Percentiles rank a stretch among this genome's conserved stretches.
Conservation (phyloP, 1,139 yeast species). For the Suhomyces wounanorum region DNA sequence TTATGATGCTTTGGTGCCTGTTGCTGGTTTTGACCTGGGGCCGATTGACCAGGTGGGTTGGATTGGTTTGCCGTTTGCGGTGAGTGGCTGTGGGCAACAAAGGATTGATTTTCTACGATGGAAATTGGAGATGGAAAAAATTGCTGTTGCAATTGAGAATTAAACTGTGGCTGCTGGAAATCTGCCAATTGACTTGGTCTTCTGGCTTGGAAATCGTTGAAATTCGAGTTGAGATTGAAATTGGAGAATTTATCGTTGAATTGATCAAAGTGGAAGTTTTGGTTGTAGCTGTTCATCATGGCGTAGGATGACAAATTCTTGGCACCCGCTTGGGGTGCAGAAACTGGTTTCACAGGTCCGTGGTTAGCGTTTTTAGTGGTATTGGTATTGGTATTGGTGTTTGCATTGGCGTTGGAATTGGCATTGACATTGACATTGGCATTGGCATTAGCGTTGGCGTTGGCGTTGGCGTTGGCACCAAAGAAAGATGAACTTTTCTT, state of each 20-base stretch:
- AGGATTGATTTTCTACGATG: slow-evolving; percentile 13
- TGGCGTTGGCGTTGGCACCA: slow-evolving; percentile 5
- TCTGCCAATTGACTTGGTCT: slow-evolving; percentile 50
- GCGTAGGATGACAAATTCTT: slow-evolving; percentile 20
- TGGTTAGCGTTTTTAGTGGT: not conserved
- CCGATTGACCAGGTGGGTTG: not conserved
- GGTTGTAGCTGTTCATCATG: slow-evolving; percentile 19
- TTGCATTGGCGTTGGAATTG: slow-evolving; percentile 2
- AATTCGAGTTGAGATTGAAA: slow-evolving; percentile 37
- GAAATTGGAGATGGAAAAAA: slow-evolving; percentile 12
- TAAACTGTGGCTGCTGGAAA: slow-evolving; percentile 21
- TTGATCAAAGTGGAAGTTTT: slow-evolving; percentile 27
- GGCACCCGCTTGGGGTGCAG: slow-evolving; percentile 10
- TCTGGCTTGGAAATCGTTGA: slow-evolving; percentile 45
- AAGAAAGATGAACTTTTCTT: slow-evolving; percentile 16
- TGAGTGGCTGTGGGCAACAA: slow-evolving; percentile 2
- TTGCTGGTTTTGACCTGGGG: slow-evolving; percentile 3
- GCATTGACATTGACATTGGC: not conserved
- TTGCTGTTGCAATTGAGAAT: slow-evolving; percentile 13
- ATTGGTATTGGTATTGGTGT: not conserved
- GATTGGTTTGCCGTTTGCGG: not conserved
- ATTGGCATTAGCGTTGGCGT: not conserved
- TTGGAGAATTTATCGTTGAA: slow-evolving; percentile 39
- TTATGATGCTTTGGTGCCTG: slow-evolving; percentile 11
- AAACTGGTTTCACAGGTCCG: not conserved